Evolutionary conservation across 2,329 filamentous ascomycete species (phyloP).

Genomic region (Trichophyton simii): DNA sequence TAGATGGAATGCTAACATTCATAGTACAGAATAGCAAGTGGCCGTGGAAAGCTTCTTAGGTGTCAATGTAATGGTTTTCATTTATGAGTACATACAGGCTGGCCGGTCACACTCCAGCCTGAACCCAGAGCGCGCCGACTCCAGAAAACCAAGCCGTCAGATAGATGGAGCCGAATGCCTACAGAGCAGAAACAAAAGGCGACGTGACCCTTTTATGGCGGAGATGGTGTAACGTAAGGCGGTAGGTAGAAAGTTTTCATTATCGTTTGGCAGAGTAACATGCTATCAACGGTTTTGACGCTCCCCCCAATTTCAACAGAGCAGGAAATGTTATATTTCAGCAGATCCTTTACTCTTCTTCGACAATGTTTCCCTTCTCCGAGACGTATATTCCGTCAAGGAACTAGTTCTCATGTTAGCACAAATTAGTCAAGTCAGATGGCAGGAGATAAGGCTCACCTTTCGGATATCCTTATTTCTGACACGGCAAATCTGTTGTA

Average conservation of each 20-base stretch:
- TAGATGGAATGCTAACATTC: no score
- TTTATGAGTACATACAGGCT: conserved; percentile 1
- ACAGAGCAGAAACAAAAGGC: neutral
- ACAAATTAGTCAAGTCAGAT: neutral
- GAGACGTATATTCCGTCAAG: conserved; percentile 99
- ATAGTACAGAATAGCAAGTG: no score
- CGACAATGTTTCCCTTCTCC: conserved; percentile 87
- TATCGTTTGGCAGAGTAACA: conserved; percentile 4
- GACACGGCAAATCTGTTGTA: conserved; percentile 99
- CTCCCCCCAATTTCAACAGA: neutral
- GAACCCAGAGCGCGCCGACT: neutral
- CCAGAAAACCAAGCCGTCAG: neutral
- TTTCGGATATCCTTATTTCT: conserved; percentile 99
- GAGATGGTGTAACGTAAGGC: neutral
- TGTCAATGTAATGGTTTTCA: neutral
- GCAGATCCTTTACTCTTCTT: conserved; percentile 20
- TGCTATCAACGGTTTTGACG: conserved; percentile 4
- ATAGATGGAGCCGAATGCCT: neutral
- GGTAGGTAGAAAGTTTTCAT: conserved; percentile 4
- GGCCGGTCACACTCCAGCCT: neutral
- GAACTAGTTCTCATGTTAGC: conserved; percentile 49
- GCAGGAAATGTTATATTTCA: neutral
- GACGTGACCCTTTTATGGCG: neutral
- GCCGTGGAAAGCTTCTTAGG: neutral
- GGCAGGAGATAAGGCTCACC: conserved; percentile 35